Base-by-base conservation (phyloP, 1,284 basidiomycete genomes). In the Polyporus tsugae region DNA sequence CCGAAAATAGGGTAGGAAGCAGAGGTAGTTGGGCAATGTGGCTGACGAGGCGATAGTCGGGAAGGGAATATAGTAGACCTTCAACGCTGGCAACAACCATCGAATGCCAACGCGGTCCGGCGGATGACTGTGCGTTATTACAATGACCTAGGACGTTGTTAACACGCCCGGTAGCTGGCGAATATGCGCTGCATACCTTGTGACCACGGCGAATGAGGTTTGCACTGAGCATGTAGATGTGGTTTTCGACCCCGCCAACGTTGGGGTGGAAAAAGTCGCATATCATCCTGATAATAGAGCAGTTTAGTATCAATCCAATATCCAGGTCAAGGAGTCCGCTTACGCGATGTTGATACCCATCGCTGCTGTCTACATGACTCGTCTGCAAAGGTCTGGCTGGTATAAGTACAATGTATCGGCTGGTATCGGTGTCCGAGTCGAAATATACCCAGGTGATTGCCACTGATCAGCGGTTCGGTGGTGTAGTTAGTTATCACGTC, bases 261-360 rank as follows among this genome's bases (percentile, higher is more conserved):
- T 91, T 88, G 0, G 97, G 97, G 77, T 95, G 92, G 83, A 99
- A 99, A 84, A 99, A 99, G 81, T 99, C 97, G 60, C 92, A 95
- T 60, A 99, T 90, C 94, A 99, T 96, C 35, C 95, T 97, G 66
- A 13, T 36, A 57, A 13, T 36, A 57, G 7, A 41, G 39, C 17
- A 15, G 11, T 25, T 52, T 9, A 60, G 53, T 17, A 29, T 9
- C 6, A 55, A 3, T 13, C 22, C 19, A 5, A 29, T 15, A 25
- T 38, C 17, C 29, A 19, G 33, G 1, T 19, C n/a, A 49, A 22
- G 38, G 17, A 29, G 10, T 33, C 2, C 33, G 10, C 71, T 60
- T 44, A 74, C 73, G 73, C 73, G 39, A 74, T 72, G 17, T 65
- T 74, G 39, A 75, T 71, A 36, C 71, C 71, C 69, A 70, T 77